Evolutionary conservation across 78 protist genomes (phyloP).

Genomic region (Emiliania huxleyi): DNA sequence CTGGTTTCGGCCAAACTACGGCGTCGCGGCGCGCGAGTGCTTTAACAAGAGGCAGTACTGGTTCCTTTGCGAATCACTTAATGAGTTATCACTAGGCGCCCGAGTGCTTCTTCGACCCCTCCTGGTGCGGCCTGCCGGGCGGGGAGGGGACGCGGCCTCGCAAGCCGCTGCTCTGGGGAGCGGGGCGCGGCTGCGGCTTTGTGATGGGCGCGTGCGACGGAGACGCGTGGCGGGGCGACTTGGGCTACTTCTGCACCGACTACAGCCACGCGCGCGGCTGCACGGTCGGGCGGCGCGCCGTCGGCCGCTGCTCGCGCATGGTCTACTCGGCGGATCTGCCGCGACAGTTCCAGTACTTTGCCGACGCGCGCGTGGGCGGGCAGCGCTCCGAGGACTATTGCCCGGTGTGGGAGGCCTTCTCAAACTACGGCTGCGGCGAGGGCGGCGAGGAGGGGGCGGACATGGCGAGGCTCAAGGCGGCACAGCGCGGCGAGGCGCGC

Average conservation of each 20-base stretch:
- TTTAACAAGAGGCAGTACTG: too few species aligned
- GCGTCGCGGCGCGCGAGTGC: background rate
- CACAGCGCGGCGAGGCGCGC: background rate
- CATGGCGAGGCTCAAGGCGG: background rate
- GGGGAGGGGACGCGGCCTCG: background rate
- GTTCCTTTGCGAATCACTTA: too few species aligned
- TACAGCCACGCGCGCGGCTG: background rate
- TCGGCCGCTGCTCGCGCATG: background rate
- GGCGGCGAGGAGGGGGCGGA: too few species aligned
- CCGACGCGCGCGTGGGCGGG: background rate
- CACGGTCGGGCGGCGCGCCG: background rate
- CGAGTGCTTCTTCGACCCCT: too few species aligned
- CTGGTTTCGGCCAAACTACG: background rate
- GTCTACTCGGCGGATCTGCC: background rate
- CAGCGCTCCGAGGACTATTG: background rate
- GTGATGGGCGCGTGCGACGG: background rate
- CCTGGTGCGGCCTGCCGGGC: background rate
- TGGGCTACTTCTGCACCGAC: background rate
- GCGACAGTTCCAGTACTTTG: background rate
- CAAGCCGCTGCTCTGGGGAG: background rate
- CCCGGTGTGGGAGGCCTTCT: background rate
- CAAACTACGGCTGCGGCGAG: background rate
- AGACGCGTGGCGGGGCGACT: background rate
- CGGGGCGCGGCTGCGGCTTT: background rate
- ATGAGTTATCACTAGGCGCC: too few species aligned